Percentiles rank a stretch among this genome's conserved stretches.
Conservation (phyloP, 169 alveolate genomes). For the Eimeria zaria region DNA sequence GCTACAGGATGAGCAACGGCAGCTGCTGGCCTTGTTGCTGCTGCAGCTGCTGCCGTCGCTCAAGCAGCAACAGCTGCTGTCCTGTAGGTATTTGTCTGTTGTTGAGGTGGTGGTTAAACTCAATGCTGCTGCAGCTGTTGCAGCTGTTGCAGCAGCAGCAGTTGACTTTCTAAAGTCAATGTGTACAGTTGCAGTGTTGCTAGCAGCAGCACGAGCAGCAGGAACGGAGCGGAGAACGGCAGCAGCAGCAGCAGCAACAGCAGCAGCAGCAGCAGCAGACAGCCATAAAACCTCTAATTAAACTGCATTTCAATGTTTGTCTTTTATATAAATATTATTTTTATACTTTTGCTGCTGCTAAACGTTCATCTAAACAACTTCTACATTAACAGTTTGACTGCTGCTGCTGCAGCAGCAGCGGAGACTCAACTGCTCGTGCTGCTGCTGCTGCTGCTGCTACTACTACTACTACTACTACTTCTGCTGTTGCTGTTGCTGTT, state of each 20-base stretch:
- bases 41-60: slow-evolving; percentile 1
- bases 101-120: not conserved
- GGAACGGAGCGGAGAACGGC: not conserved
- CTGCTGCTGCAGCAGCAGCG: not conserved
- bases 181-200: not conserved
- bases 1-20: no score
- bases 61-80: not conserved
- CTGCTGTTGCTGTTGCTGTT: no score
- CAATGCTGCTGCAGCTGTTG: not conserved
- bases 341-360: not conserved
- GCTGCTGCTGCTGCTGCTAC: no score
- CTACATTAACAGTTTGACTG: no score
- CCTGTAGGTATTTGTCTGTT: no score
- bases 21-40: no score
- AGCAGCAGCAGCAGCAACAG: not conserved
- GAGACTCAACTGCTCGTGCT: not conserved
- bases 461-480: no score
- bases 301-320: not conserved
- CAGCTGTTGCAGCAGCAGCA: no score
- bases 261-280: no score
- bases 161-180: not conserved
- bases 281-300: no score
- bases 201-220: not conserved
- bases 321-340: not conserved
- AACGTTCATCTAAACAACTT: not conserved